Conservation (phyloP, 208 protist species). For the Willaertia magna region DNA sequence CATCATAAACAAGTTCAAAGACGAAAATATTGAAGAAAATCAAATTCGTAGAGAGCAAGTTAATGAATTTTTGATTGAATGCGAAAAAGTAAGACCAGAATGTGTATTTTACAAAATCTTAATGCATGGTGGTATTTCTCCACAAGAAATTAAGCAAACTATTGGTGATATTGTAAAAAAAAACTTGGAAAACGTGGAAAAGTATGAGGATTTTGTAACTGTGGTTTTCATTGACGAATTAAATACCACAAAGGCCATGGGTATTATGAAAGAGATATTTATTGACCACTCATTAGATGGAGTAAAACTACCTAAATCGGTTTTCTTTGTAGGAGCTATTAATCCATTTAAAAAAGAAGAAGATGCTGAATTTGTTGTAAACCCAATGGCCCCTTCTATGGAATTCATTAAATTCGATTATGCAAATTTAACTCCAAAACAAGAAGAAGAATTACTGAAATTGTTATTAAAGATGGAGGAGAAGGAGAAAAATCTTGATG, state of each 20-base stretch:
- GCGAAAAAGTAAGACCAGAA: no score
- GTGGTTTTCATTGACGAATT: constrained; percentile 41
- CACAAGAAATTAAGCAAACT: constrained; percentile 13
- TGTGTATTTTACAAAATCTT: constrained; percentile 31
- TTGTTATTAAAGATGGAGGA: background rate
- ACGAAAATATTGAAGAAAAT: background rate
- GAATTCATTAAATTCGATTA: constrained; percentile 20
- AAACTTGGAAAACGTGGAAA: background rate
- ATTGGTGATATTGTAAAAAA: constrained; percentile 1
- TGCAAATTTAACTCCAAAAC: constrained; percentile 5
- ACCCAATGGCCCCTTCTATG: constrained; percentile 23
- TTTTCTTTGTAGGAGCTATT: constrained; percentile 37
- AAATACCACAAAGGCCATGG: constrained; percentile 19
- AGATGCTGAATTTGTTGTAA: constrained; percentile 9
- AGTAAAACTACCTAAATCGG: constrained; percentile 21
- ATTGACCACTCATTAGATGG: constrained; percentile 31
- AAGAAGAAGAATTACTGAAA: constrained; percentile 25
- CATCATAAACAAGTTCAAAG: no score
- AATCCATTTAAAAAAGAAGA: constrained; percentile 25
- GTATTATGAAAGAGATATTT: constrained; percentile 37
- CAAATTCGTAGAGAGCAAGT: background rate
- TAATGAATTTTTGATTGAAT: background rate
- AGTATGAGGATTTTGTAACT: background rate
- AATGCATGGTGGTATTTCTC: constrained; percentile 30
- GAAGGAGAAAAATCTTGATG: background rate